Base-by-base conservation (phyloP, 192 early-diverging fungal species). In the Podila epigama region DNA sequence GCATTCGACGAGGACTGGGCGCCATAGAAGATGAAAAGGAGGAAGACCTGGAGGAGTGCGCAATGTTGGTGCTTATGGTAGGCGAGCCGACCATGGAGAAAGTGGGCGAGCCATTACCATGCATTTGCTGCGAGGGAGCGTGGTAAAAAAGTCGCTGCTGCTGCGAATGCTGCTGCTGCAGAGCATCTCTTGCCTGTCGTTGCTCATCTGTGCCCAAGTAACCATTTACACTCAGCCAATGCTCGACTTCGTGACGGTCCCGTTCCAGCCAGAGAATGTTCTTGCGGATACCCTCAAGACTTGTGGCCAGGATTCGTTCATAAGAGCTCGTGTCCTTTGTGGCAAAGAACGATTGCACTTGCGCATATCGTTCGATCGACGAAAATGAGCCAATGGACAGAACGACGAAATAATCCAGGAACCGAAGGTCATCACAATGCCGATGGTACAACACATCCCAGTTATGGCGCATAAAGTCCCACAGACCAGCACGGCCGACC, bases 401-500 rank as follows among this genome's bases (percentile, higher is more conserved):
- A 39, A 82, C 68, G 32, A 85, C 81, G 31, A 89, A 82, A 32
- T 81, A 81, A 37, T 87, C 88, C 75, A 89, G 70, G 78, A 87
- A 89, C 51, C 79, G 83, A 79, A 89, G 86, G 34, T 84, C 85
- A 11, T 78, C 84, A 29, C 82, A 79, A 72, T 87, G 88, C 42
- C 87, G 89, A 27, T 70, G 63, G 29, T 77, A 71, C 13, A 90
- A 66, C 18, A 84, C 62, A 35, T 86, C 80, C 69, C 84, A 94
- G 67, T 90, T 83, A 36, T 68, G 59, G 54, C 84, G 81, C 75
- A 92, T 86, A 80, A 86, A 92, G 65, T 88, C 69, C 92, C 92
- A 94, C 60, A 92, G 68, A 58, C 67, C 86, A 61, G 65, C 91
- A 81, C 52, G 83, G 66, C 60, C 82, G 51, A 39, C 65, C 67